phyloP scores from a whole-genome alignment of 228 moss, liverwort and hornwort species.

The Sphagnum magellanicum region DNA sequence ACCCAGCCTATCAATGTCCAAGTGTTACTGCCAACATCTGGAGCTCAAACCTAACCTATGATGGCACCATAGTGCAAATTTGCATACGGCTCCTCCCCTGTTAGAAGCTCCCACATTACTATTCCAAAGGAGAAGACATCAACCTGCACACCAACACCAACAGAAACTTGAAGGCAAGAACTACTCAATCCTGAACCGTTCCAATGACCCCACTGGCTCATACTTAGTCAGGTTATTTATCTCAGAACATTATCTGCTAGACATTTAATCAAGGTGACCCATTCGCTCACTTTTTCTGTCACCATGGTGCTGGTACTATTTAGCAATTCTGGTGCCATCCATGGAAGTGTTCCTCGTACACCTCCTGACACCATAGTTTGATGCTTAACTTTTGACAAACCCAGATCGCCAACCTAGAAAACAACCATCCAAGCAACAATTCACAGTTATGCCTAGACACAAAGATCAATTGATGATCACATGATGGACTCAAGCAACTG shows the following conservation, averaged over 20 bases:
- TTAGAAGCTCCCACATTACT: constrained; percentile 99
- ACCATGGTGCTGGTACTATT: constrained; percentile 87
- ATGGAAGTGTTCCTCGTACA: constrained; percentile 94
- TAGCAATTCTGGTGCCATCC: constrained; percentile 99
- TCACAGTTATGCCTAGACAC: too few species aligned
- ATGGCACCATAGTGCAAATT: constrained; percentile 99
- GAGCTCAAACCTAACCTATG: constrained; percentile 39
- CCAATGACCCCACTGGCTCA: too few species aligned
- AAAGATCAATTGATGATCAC: too few species aligned
- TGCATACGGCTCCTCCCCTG: constrained; percentile 96
- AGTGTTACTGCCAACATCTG: too few species aligned
- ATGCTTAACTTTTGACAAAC: constrained; percentile 96
- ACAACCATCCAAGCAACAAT: neutral
- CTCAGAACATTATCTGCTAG: too few species aligned
- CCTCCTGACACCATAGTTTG: constrained; percentile 99
- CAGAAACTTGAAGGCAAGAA: neutral
- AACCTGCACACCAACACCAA: constrained; percentile 39
- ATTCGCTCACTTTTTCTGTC: constrained; percentile 72
- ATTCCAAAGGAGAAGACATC: constrained; percentile 95
- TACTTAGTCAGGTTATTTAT: too few species aligned
- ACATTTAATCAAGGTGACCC: neutral
- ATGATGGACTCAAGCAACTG: too few species aligned
- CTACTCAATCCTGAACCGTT: neutral
- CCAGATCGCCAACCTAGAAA: constrained; percentile 85
- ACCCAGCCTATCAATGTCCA: too few species aligned